These are phyloP conservation scores for Wickerhamomyces sp. DNA, from an alignment of 1,139 yeast genomes.

Conservation along the genomic window DNA sequence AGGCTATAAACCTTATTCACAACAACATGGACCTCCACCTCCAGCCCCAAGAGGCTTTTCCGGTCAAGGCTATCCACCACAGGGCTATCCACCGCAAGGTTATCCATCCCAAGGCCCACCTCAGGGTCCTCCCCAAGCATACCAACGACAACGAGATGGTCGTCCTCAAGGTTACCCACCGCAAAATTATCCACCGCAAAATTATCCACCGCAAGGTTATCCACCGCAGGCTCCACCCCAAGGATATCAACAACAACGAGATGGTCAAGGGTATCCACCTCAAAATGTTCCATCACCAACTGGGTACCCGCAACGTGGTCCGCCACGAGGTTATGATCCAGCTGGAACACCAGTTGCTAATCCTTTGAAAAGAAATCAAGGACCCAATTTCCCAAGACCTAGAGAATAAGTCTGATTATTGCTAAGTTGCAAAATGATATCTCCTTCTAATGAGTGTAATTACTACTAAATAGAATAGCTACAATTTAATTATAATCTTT, in stretches of 20 bases:
- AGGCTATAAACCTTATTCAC: too few species aligned
- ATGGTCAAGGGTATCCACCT: conserved; percentile 3
- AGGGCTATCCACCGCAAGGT: conserved; percentile 2
- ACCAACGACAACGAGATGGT: too few species aligned
- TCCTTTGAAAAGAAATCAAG: too few species aligned
- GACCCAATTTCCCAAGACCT: neutral
- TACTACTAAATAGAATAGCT: too few species aligned
- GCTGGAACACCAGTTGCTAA: neutral
- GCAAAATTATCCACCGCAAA: neutral
- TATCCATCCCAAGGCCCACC: neutral
- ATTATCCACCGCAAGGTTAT: conserved; percentile 2
- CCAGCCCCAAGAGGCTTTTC: too few species aligned
- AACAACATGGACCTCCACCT: too few species aligned
- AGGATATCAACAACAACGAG: neutral
- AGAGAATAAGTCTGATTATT: neutral
- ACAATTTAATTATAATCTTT: too few species aligned
- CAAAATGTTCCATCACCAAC: neutral
- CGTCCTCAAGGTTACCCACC: conserved; percentile 1
- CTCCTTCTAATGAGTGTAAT: too few species aligned
- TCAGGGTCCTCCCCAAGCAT: conserved; percentile 2
- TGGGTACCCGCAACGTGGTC: neutral
- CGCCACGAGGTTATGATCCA: conserved; percentile 1
- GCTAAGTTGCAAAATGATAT: neutral
- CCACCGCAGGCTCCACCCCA: conserved; percentile 1
- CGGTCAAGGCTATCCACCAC: conserved; percentile 1